Evolutionary conservation across 805 yeast genomes (phyloP).

Genomic region (Saccharomycopsis fermentans): DNA sequence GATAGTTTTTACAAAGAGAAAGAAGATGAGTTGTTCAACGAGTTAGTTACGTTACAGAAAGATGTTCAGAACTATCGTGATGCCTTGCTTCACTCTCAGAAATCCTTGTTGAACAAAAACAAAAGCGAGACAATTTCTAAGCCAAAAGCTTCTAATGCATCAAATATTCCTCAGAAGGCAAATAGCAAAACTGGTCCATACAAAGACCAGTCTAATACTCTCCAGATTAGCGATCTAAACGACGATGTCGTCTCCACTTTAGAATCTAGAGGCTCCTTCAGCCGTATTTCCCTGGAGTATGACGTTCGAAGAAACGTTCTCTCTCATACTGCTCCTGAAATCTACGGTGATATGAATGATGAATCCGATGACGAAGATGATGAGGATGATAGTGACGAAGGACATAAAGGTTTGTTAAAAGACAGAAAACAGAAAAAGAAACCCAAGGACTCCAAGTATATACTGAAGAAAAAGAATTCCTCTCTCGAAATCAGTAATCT

Average conservation of each 20-base stretch:
- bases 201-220: neutral
- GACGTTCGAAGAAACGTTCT: conserved; percentile 12
- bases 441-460: neutral
- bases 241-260: neutral
- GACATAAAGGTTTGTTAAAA: neutral
- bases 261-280: conserved; percentile 4
- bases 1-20: conserved; percentile 63
- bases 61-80: conserved; percentile 46
- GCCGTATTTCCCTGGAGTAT: conserved; percentile 6
- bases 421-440: conserved; percentile 1
- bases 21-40: conserved; percentile 46
- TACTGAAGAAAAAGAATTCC: neutral
- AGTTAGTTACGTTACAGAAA: conserved; percentile 42
- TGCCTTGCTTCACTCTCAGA: neutral
- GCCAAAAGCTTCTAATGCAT: neutral
- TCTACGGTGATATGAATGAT: conserved; percentile 15
- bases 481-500: conserved; percentile 1
- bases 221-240: conserved; percentile 11
- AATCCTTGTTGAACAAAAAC: neutral
- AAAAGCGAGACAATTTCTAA: neutral
- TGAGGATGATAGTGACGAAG: conserved; percentile 4
- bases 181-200: neutral
- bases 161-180: neutral
- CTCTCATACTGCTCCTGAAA: conserved; percentile 14
- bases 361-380: conserved; percentile 16